Evolutionary conservation across 179 eudicot species (phyloP), one percentile per base, ranked within the genome.

Genomic region (Sideroxylon spinosum): DNA sequence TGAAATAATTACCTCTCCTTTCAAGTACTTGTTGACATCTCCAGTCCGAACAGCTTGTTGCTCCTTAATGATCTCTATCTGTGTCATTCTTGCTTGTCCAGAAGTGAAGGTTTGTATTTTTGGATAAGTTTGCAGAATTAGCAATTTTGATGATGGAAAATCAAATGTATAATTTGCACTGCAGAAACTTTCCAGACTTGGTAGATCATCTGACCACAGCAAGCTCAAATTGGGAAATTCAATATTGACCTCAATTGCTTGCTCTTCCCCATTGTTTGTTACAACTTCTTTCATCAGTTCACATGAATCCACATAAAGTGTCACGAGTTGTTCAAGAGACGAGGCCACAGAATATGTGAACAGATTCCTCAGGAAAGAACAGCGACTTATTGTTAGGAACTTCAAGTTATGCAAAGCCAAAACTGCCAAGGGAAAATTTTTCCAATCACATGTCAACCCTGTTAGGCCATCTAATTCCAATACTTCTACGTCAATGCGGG

Each of bases 1-100:
- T 37, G 44, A 37, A 6, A 37, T 37, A 3, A 22, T 67, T 67
- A 67, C 71, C 71, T 67, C 71, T 67, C 71, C 71, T 67, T 32
- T 17, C 23, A 37, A 19, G 32, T 67, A 20, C 22, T 67, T 32
- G 37, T 67, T 67, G 50, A 67, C 50, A 37, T 67, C 52, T 17
- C 37, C 5, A 29, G 16, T 67, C 12, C 0, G 1, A 9, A 7
- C 12, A 49, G 50, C 7, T 0, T 1, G 8, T 32, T 2, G 37
- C 20, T 0, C 0, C 13, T 1, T 37, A 3, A 37, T 37, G 3
- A 37, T 37, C 44, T 1, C 5, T 67, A 17, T 37, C 0, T 8
- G 16, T 37, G 13, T 22, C 71, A 32, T 32, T 6, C 0, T 20
- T 32, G 19, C 23, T 32, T 0, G 19, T 32, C 70, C 70, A 29